These are phyloP conservation scores for Triglochin maritima DNA, from an alignment of 106 monocot species.

Conservation along the genomic window DNA sequence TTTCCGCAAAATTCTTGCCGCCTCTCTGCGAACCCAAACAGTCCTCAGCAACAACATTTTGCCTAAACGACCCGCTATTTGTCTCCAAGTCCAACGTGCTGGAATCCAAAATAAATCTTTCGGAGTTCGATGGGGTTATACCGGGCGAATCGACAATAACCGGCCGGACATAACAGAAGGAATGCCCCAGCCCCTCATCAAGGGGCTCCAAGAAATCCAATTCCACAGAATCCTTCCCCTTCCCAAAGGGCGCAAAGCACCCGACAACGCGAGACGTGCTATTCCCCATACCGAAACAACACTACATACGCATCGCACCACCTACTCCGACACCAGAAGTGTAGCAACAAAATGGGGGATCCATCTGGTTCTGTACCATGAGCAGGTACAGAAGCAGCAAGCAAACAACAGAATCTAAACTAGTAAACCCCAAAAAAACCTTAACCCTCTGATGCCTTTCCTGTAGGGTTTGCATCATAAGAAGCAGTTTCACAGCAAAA, in stretches of 20 bases:
- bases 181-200: conserved; percentile 93
- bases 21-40: conserved; percentile 25
- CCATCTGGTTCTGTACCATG: conserved; percentile 20
- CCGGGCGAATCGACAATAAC: conserved; percentile 64
- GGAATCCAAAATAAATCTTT: conserved; percentile 80
- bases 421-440: conserved; percentile 41
- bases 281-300: conserved; percentile 52
- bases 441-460: conserved; percentile 39
- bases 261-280: conserved; percentile 83
- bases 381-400: conserved; percentile 30
- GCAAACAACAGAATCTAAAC: conserved; percentile 3
- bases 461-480: conserved; percentile 59
- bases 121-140: conserved; percentile 87
- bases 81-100: conserved; percentile 72
- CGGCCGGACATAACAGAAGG: conserved; percentile 94
- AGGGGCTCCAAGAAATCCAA: conserved; percentile 88
- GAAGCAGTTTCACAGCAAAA: conserved; percentile 20
- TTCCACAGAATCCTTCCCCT: conserved; percentile 50
- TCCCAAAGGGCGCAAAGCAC: conserved; percentile 59
- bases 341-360: conserved; percentile 17
- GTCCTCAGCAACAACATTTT: conserved; percentile 42
- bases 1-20: conserved; percentile 43
- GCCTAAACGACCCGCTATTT: conserved; percentile 68
- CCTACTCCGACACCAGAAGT: neutral
- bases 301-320: conserved; percentile 1